Evolutionary conservation across 108 stramenopile genomes (phyloP).

Genomic region (Nitzschia putrida): DNA sequence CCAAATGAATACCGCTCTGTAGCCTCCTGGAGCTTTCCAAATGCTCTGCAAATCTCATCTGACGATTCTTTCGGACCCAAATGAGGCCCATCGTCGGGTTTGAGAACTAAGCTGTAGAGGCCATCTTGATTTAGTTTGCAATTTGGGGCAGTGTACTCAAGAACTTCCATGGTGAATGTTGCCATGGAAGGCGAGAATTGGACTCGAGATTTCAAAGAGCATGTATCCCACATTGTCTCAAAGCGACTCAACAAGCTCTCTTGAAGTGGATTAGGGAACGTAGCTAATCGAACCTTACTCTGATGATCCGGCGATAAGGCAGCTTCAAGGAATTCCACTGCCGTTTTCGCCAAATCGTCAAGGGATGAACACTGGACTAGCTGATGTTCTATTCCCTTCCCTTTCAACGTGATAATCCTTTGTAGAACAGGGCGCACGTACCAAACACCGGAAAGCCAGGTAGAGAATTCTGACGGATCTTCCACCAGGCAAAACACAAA

Average conservation of each 20-base stretch:
- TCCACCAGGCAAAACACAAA: neutral
- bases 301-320: neutral
- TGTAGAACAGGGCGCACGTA: slow-evolving; percentile 24
- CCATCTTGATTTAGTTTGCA: neutral
- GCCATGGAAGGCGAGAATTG: neutral
- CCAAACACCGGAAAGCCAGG: slow-evolving; percentile 10
- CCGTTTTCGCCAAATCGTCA: no score
- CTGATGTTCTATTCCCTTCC: neutral
- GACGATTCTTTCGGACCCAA: neutral
- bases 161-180: neutral
- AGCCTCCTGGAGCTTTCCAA: slow-evolving; percentile 61
- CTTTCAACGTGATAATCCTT: slow-evolving; percentile 12
- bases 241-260: neutral
- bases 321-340: no score
- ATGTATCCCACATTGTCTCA: slow-evolving; percentile 12
- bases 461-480: neutral
- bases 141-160: neutral
- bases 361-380: neutral
- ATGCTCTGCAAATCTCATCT: slow-evolving; percentile 55
- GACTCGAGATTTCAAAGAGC: neutral
- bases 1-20: slow-evolving; percentile 49
- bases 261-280: slow-evolving; percentile 18
- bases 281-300: slow-evolving; percentile 13
- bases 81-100: neutral
- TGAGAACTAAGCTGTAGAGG: neutral